A percentile compares a stretch with the other conserved stretches of the same genome.
These are phyloP conservation scores for Talaromyces proteolyticus DNA, from an alignment of 495 filamentous ascomycete species.

Conservation along the genomic window DNA sequence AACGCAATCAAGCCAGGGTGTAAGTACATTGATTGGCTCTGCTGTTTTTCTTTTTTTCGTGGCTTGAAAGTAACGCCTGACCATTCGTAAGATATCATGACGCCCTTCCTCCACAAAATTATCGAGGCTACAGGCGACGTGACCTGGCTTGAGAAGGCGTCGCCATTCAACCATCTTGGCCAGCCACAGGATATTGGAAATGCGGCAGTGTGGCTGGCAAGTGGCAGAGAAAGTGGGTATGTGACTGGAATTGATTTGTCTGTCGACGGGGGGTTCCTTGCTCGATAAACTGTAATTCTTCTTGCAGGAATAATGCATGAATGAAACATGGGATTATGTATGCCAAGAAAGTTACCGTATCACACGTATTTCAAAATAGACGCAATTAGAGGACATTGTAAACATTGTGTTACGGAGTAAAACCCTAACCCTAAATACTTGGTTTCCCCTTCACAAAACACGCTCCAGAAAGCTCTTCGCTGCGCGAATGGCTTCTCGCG, in stretches of 20 bases:
- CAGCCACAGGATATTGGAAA: neutral
- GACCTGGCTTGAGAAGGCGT: neutral
- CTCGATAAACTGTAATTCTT: neutral
- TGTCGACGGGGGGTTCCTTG: neutral
- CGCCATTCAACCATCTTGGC: neutral
- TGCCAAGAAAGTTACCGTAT: neutral
- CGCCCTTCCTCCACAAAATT: neutral
- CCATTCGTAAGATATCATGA: neutral
- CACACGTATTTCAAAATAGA: neutral
- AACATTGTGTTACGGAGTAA: too few relatives aligned
- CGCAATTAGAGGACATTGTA: too few relatives aligned
- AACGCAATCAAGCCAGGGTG: conserved; percentile 1
- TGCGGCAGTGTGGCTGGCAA: neutral
- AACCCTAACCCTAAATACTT: too few relatives aligned
- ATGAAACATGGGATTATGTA: neutral
- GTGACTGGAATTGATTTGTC: neutral
- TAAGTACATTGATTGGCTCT: neutral
- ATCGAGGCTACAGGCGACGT: neutral
- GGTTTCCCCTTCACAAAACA: too few relatives aligned
- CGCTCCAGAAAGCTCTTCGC: neutral
- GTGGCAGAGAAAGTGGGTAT: neutral
- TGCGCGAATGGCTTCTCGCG: conserved; percentile 3
- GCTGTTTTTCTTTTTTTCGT: neutral
- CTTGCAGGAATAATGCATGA: neutral
- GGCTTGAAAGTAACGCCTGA: too few relatives aligned